A percentile compares a stretch with the other conserved stretches of the same genome.
These are phyloP conservation scores for Colletotrichum shisoi DNA, from an alignment of 2,329 filamentous ascomycete genomes.

Conservation along the genomic window DNA sequence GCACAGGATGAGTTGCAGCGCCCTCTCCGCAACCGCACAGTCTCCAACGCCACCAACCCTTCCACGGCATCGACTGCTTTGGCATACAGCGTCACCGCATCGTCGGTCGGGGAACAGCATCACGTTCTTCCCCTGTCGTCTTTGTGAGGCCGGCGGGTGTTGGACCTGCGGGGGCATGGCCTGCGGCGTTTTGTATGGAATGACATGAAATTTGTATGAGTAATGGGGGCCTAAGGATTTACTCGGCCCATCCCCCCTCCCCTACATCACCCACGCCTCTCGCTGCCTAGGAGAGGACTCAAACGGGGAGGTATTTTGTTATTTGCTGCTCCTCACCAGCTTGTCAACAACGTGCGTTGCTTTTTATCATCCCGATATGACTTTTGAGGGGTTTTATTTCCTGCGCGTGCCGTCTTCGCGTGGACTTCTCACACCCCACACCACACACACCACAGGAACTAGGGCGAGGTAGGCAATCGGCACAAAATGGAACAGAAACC, in stretches of 20 bases:
- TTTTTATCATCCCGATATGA: not conserved
- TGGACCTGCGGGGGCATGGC: not conserved
- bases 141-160: not conserved
- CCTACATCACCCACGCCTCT: slow-evolving; percentile 3
- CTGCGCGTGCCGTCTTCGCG: not conserved
- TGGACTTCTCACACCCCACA: slow-evolving; percentile 2
- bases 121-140: slow-evolving; percentile 18
- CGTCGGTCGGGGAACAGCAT: slow-evolving; percentile 23
- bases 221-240: slow-evolving; percentile 16
- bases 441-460: not conserved
- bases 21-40: slow-evolving; percentile 26
- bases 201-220: slow-evolving; percentile 38
- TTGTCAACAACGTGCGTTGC: slow-evolving; percentile 6
- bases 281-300: not conserved
- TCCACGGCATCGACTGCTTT: slow-evolving; percentile 13
- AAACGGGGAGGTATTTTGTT: not conserved
- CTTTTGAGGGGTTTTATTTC: not conserved
- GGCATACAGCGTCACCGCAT: slow-evolving; percentile 29
- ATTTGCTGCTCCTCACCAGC: slow-evolving; percentile 5
- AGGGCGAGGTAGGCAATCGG: slow-evolving; percentile 16
- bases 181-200: slow-evolving; percentile 19
- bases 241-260: not conserved
- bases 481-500: slow-evolving; percentile 8
- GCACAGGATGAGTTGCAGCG: slow-evolving; percentile 44
- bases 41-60: slow-evolving; percentile 21